These are phyloP conservation scores for Penicillium sp. DNA, from an alignment of 2,329 filamentous ascomycete species.

Conservation along the genomic window DNA sequence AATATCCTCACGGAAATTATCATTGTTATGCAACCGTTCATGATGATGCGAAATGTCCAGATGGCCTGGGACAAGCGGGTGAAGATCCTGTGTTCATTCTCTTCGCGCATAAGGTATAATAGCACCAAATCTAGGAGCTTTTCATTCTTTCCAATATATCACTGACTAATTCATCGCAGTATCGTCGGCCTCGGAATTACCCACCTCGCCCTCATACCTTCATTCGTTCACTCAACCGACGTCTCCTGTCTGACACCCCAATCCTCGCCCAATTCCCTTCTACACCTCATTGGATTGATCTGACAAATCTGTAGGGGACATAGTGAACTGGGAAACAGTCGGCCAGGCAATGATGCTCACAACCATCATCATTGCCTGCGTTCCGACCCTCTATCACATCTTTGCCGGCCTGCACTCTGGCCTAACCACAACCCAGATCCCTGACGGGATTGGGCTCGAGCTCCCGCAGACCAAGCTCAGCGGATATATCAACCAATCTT, in stretches of 20 bases:
- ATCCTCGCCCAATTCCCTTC: background rate
- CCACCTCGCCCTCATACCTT: constrained; percentile 16
- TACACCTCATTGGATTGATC: background rate
- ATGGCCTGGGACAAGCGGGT: constrained; percentile 16
- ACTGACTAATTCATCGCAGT: background rate
- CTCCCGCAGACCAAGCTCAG: background rate
- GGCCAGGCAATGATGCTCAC: constrained; percentile 26
- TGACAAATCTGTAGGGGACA: constrained; percentile 15
- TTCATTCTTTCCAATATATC: background rate
- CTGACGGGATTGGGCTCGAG: background rate
- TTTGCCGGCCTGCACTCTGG: background rate
- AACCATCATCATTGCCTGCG: constrained; percentile 23
- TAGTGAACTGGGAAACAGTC: constrained; percentile 14
- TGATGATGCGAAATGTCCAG: constrained; percentile 27
- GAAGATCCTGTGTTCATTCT: constrained; percentile 23
- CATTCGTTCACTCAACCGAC: constrained; percentile 17
- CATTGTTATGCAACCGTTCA: constrained; percentile 19
- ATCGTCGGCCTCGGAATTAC: constrained; percentile 15
- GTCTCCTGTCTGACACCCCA: constrained; percentile 14
- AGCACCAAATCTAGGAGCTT: background rate
- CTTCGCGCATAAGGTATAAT: constrained; percentile 16
- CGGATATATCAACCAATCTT: background rate
- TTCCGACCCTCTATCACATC: constrained; percentile 11
- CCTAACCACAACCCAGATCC: background rate
- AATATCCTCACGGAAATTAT: constrained; percentile 20